Evolutionary conservation across 2,329 filamentous ascomycete species (phyloP).

Genomic region (Apiospora pterosperma): DNA sequence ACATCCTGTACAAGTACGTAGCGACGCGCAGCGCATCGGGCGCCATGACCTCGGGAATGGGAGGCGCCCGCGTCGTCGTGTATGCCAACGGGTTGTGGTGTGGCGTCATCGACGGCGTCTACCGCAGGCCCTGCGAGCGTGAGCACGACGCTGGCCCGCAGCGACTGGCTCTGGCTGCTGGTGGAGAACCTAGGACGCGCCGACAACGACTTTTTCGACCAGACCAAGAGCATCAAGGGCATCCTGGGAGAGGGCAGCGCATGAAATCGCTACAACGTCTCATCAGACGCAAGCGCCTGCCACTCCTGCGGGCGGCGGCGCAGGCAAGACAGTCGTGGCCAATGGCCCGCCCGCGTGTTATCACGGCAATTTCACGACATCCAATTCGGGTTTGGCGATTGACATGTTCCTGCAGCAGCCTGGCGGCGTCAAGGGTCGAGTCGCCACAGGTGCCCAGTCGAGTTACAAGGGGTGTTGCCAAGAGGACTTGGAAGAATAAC

Average conservation of each 20-base stretch:
- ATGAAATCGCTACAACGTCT: constrained; percentile 39
- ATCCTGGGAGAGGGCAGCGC: constrained; percentile 38
- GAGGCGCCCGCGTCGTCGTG: constrained; percentile 42
- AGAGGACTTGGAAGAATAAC: constrained; percentile 26
- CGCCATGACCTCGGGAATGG: constrained; percentile 36
- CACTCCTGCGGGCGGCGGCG: background rate
- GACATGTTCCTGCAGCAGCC: constrained; percentile 37
- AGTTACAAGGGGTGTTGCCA: constrained; percentile 18
- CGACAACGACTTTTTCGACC: constrained; percentile 38
- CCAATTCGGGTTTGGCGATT: constrained; percentile 19
- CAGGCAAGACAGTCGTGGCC: background rate
- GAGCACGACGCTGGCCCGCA: constrained; percentile 30
- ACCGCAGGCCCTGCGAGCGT: constrained; percentile 34
- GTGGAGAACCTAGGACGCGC: constrained; percentile 51
- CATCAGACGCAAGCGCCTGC: constrained; percentile 25
- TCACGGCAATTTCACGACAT: constrained; percentile 24
- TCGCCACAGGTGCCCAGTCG: constrained; percentile 38
- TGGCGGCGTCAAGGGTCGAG: constrained; percentile 40
- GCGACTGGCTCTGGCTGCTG: constrained; percentile 39
- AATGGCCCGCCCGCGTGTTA: constrained; percentile 26
- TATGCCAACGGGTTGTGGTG: constrained; percentile 39
- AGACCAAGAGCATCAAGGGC: constrained; percentile 47
- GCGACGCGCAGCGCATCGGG: constrained; percentile 26
- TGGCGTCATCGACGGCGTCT: constrained; percentile 45
- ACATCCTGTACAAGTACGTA: constrained; percentile 39